Conservation (phyloP, 2,329 filamentous ascomycete species). For the Epichloe scottii region DNA sequence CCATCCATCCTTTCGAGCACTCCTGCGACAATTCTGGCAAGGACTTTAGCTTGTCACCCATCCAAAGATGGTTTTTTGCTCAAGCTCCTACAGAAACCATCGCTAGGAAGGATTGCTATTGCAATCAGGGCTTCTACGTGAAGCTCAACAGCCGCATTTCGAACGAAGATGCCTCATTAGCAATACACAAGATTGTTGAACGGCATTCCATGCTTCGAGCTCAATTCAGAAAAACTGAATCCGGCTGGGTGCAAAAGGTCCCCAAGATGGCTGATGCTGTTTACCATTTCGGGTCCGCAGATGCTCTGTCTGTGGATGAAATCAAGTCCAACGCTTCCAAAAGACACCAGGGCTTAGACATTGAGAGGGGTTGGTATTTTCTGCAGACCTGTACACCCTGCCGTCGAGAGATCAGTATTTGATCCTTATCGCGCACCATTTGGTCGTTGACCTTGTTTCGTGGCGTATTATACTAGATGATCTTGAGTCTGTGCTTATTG, state of each 20-base stretch:
- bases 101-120: neutral
- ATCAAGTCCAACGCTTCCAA: neutral
- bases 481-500: conserved; percentile 24
- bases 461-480: conserved; percentile 33
- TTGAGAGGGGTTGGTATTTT: conserved; percentile 5
- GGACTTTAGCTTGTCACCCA: conserved; percentile 6
- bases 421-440: conserved; percentile 23
- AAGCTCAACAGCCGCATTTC: neutral
- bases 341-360: conserved; percentile 1
- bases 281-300: conserved; percentile 2
- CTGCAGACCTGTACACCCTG: conserved; percentile 3
- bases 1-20: neutral
- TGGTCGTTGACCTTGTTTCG: conserved; percentile 32
- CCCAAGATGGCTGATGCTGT: neutral
- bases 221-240: neutral
- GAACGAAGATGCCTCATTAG: neutral
- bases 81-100: neutral
- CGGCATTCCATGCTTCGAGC: conserved; percentile 9
- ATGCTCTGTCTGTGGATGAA: neutral
- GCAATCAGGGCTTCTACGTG: conserved; percentile 4
- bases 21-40: neutral
- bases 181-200: conserved; percentile 1
- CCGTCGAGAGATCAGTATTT: conserved; percentile 12
- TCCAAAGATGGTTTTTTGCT: conserved; percentile 5
- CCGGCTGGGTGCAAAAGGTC: conserved; percentile 5